These are phyloP conservation scores for Vitellaria paradoxa DNA, from an alignment of 179 eudicot genomes.

Conservation along the genomic window DNA sequence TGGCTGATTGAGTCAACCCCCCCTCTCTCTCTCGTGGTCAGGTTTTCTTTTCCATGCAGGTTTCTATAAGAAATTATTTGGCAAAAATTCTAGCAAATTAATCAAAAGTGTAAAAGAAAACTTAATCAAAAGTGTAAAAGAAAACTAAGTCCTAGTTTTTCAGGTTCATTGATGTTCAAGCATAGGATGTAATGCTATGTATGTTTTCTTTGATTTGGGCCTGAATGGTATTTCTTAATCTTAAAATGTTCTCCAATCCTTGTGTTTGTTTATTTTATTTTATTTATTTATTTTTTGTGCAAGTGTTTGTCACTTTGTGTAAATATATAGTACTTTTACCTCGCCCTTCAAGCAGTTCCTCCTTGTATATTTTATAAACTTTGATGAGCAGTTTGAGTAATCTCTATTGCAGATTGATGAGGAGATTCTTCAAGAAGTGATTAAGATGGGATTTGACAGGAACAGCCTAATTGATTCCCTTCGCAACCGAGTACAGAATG, in stretches of 20 bases:
- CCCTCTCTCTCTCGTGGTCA: neutral
- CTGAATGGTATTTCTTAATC: neutral
- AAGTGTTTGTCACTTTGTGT: neutral
- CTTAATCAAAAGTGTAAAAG: too few species aligned
- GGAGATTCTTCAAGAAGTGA: constrained; percentile 89
- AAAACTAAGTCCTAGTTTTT: neutral
- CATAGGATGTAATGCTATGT: neutral
- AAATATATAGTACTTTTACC: neutral
- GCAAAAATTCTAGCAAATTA: neutral
- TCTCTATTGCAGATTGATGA: constrained; percentile 71
- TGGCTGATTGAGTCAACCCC: neutral
- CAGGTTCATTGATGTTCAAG: neutral
- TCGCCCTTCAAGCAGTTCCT: neutral
- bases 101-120: too few species aligned
- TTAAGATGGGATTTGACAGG: constrained; percentile 85
- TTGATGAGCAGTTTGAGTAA: neutral
- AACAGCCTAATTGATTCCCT: constrained; percentile 77
- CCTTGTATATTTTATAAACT: neutral
- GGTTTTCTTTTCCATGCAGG: neutral
- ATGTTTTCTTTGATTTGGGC: neutral
- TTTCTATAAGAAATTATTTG: constrained; percentile 1
- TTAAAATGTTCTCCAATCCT: neutral
- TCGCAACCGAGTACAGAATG: constrained; percentile 77
- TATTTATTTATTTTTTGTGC: neutral
- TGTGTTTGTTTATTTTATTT: neutral